Percentiles rank a stretch among this genome's conserved stretches.
phyloP scores from a whole-genome alignment of 2,329 filamentous ascomycete genomes.

The Trichophyton equinum region DNA sequence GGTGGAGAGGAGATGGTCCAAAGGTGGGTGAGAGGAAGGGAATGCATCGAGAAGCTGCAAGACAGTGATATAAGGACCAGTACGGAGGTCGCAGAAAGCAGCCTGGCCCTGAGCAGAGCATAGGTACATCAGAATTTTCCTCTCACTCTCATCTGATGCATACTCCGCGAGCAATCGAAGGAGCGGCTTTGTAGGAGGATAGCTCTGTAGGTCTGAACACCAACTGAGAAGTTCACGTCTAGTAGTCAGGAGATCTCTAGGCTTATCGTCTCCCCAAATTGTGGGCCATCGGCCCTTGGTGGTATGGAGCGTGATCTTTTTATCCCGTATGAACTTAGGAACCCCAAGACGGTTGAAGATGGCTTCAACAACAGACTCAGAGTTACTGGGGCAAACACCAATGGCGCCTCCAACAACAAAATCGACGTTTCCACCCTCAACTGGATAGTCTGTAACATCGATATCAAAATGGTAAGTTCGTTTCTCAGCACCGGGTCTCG shows the following conservation, averaged over 20 bases:
- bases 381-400: conserved; percentile 82
- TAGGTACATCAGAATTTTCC: conserved; percentile 75
- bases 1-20: conserved; percentile 67
- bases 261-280: conserved; percentile 85
- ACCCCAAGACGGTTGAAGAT: conserved; percentile 71
- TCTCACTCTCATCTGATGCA: conserved; percentile 66
- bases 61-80: conserved; percentile 72
- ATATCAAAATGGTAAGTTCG: conserved; percentile 95
- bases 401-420: conserved; percentile 96
- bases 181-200: conserved; percentile 77
- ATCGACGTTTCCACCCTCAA: conserved; percentile 65
- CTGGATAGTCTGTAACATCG: conserved; percentile 87
- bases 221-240: conserved; percentile 85
- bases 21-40: conserved; percentile 75
- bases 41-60: conserved; percentile 82
- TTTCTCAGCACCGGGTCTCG: conserved; percentile 81
- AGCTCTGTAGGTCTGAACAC: conserved; percentile 89
- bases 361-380: conserved; percentile 62
- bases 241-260: conserved; percentile 78
- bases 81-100: conserved; percentile 86
- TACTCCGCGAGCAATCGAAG: conserved; percentile 78
- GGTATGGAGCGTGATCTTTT: conserved; percentile 67
- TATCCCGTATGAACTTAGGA: conserved; percentile 71
- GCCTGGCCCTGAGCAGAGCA: conserved; percentile 83
- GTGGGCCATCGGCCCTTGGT: conserved; percentile 83